Conservation (phyloP, 1,284 basidiomycete genomes). For the Gomphus sp. region DNA sequence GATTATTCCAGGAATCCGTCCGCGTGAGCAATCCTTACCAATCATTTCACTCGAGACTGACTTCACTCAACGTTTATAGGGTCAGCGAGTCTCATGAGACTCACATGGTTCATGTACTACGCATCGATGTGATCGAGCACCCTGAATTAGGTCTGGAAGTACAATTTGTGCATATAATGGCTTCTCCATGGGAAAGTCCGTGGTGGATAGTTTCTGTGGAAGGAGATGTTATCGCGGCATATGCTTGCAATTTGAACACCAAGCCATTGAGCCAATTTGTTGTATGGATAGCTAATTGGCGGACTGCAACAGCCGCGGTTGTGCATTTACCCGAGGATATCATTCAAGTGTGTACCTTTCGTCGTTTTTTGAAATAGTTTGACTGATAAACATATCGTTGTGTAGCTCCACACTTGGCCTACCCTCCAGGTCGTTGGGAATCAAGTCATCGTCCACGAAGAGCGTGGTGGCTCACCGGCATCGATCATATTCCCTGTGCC, state of each 20-base stretch:
- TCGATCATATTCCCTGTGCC: constrained; percentile 10
- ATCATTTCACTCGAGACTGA: neutral
- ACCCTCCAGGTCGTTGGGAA: constrained; percentile 9
- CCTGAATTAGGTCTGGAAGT: neutral
- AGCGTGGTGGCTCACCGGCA: constrained; percentile 8
- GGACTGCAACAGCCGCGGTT: constrained; percentile 9
- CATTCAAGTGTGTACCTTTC: constrained; percentile 3
- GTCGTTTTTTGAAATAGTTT: neutral
- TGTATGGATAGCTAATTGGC: constrained; percentile 12
- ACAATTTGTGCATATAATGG: constrained; percentile 9
- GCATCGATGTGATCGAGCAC: constrained; percentile 7
- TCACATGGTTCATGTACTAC: constrained; percentile 9
- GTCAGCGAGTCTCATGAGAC: neutral
- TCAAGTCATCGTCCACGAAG: constrained; percentile 9
- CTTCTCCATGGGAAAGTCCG: constrained; percentile 7
- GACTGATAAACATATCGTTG: neutral
- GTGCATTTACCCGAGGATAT: constrained; percentile 9
- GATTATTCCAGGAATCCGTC: neutral
- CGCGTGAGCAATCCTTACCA: neutral
- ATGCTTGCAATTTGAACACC: constrained; percentile 6
- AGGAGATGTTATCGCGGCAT: constrained; percentile 10
- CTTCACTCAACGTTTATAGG: neutral
- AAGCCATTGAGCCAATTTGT: constrained; percentile 9
- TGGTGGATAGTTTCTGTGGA: constrained; percentile 11
- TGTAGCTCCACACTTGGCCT: constrained; percentile 9